Percentiles rank a stretch among this genome's conserved stretches.
phyloP scores from a whole-genome alignment of 441 rosid species.

The Hura crepitans region DNA sequence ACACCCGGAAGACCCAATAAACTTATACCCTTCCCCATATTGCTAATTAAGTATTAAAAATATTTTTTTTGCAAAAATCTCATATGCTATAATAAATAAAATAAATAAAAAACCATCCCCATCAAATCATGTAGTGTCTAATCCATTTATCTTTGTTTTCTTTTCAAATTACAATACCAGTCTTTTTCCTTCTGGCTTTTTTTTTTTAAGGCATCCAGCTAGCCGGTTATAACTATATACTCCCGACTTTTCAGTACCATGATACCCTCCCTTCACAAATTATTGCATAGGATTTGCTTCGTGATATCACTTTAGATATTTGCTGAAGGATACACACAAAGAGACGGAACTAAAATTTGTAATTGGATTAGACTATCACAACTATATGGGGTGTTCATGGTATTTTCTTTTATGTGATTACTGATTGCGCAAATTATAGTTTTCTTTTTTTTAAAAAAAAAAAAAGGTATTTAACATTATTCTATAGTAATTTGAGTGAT shows the following conservation, averaged over 20 bases:
- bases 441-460: too few species aligned
- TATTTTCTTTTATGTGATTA: too few species aligned
- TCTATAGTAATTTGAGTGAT: not conserved
- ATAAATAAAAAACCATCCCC: not conserved
- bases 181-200: slow-evolving; percentile 2
- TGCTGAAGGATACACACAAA: not conserved
- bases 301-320: not conserved
- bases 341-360: too few species aligned
- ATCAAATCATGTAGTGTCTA: slow-evolving; percentile 23
- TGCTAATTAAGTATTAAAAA: too few species aligned
- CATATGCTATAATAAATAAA: too few species aligned
- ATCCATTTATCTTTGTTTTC: not conserved
- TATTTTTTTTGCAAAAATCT: too few species aligned
- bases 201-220: not conserved
- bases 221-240: not conserved
- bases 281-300: not conserved
- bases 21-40: too few species aligned
- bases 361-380: not conserved
- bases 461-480: too few species aligned
- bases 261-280: not conserved
- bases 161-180: slow-evolving; percentile 5
- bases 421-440: too few species aligned
- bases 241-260: not conserved
- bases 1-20: too few species aligned
- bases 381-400: not conserved